Conservation (phyloP, 2,329 filamentous ascomycete species). For the Diplodia sapinea region DNA sequence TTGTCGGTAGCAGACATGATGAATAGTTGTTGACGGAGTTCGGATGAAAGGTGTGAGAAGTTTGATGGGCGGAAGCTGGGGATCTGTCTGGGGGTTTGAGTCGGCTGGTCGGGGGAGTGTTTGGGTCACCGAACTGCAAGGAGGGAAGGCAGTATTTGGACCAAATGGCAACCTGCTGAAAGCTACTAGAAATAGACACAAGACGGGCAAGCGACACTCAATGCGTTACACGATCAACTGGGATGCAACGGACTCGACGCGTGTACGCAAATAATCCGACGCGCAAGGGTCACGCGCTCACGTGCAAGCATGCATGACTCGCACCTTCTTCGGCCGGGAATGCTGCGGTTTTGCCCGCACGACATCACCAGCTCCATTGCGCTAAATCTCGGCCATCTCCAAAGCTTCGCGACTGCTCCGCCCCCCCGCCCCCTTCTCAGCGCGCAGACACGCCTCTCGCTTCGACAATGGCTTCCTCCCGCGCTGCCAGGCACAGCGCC, state of each 20-base stretch:
- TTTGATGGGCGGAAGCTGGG: background rate
- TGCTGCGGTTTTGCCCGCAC: conserved; percentile 22
- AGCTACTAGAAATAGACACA: background rate
- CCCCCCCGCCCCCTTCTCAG: background rate
- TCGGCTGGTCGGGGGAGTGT: background rate
- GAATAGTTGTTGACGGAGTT: background rate
- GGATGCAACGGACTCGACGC: background rate
- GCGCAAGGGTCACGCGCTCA: background rate
- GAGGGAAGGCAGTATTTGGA: background rate
- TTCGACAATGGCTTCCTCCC: conserved; percentile 8
- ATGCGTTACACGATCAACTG: background rate
- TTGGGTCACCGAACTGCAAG: background rate
- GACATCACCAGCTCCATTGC: conserved; percentile 20
- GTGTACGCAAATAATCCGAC: background rate
- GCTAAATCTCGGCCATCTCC: background rate
- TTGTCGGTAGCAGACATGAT: background rate
- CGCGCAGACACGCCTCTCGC: background rate
- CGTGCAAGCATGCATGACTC: background rate
- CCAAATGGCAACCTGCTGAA: background rate
- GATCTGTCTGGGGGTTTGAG: background rate
- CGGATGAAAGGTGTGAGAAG: background rate
- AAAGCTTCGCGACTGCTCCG: background rate
- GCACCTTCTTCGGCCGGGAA: background rate
- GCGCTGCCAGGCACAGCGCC: conserved; percentile 7
- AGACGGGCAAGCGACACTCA: background rate